Percentiles rank a stretch among this genome's conserved stretches.
Conservation (phyloP, 805 yeast genomes). For the Metahyphopichia silvanorum region DNA sequence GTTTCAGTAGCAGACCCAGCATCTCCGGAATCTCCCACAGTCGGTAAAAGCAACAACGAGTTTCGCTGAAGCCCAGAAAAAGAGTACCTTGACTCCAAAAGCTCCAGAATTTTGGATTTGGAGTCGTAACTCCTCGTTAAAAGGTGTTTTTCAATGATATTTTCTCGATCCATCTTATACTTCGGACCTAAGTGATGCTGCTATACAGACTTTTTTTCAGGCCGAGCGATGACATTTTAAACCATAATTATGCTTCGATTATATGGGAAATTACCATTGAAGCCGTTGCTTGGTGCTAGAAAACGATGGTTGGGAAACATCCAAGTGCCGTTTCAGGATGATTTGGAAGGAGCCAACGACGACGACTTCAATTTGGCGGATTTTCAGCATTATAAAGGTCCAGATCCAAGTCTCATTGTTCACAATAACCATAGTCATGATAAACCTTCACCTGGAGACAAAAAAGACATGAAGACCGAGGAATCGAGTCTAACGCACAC, state of each 20-base stretch:
- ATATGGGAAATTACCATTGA: no score
- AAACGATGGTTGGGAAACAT: slow-evolving; percentile 9
- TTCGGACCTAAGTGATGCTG: no score
- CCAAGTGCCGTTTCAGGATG: slow-evolving; percentile 39
- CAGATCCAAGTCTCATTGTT: slow-evolving; percentile 22
- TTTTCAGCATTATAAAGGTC: slow-evolving; percentile 35
- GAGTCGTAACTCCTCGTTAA: slow-evolving; percentile 43
- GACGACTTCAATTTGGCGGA: slow-evolving; percentile 37
- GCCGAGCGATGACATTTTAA: no score
- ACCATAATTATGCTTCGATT: no score
- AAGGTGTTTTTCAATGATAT: slow-evolving; percentile 44
- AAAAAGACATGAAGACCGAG: slow-evolving; percentile 10
- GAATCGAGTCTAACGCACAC: neutral
- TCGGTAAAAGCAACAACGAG: slow-evolving; percentile 36
- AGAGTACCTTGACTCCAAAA: slow-evolving; percentile 46
- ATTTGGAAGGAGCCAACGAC: slow-evolving; percentile 26
- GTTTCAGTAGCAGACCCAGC: no score
- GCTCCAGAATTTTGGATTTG: slow-evolving; percentile 32
- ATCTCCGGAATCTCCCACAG: slow-evolving; percentile 20
- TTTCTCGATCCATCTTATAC: slow-evolving; percentile 44
- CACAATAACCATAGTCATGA: no score
- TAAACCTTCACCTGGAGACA: no score
- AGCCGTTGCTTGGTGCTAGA: no score
- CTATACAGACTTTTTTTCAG: no score
- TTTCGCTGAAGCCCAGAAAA: slow-evolving; percentile 46